Percentiles rank a stretch among this genome's conserved stretches.
Conservation (phyloP, 164 flowering plant genomes). For the Umbellularia californica region DNA sequence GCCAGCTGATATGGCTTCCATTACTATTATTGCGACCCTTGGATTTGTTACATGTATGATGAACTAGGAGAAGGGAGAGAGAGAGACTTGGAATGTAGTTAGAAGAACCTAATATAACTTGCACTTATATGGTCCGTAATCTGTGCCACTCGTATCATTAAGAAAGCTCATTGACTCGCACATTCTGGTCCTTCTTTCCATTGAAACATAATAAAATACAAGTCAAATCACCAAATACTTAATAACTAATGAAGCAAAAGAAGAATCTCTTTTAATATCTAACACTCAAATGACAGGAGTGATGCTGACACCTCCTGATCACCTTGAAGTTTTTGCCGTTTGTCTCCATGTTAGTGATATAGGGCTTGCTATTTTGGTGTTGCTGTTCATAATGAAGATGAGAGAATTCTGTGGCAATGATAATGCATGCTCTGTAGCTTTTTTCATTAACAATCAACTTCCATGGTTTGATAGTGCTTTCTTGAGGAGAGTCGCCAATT, state of each 20-base stretch:
- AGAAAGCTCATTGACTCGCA: too few species aligned
- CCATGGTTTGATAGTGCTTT: slow-evolving; percentile 61
- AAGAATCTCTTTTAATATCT: background rate
- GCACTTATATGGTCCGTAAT: too few species aligned
- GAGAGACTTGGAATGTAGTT: too few species aligned
- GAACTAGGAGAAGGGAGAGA: too few species aligned
- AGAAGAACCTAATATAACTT: too few species aligned
- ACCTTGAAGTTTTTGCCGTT: background rate
- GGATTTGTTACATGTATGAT: too few species aligned
- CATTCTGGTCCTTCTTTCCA: too few species aligned
- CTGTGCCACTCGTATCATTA: too few species aligned
- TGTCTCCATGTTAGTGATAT: background rate
- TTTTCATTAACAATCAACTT: background rate
- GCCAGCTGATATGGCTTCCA: too few species aligned
- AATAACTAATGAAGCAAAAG: too few species aligned
- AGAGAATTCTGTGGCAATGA: background rate
- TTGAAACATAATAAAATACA: too few species aligned
- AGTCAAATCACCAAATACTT: background rate
- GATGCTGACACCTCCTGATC: background rate
- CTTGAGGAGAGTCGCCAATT: slow-evolving; percentile 95
- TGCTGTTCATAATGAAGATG: background rate
- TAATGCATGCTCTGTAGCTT: background rate
- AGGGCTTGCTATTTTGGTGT: background rate
- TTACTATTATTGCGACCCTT: too few species aligned
- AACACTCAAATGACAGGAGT: background rate